These are phyloP conservation scores for Neopestalotiopsis sp. DNA, from an alignment of 2,329 filamentous ascomycete species.

Conservation along the genomic window DNA sequence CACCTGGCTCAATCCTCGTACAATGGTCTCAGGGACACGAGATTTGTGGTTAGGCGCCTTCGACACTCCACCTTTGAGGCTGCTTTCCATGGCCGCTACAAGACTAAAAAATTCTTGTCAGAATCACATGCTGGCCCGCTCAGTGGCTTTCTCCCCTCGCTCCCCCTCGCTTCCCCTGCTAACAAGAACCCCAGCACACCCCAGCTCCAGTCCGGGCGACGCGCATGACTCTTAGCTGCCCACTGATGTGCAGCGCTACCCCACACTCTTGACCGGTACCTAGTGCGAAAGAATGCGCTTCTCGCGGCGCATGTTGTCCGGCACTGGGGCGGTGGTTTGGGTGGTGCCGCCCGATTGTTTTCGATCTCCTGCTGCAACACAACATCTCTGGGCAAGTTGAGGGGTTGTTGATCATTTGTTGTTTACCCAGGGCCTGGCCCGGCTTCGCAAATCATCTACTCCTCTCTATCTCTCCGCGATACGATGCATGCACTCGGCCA, in stretches of 20 bases:
- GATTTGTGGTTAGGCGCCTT: background rate
- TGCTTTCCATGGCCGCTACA: background rate
- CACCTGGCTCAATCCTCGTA: background rate
- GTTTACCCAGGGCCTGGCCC: no score
- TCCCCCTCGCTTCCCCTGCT: background rate
- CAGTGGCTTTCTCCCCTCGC: background rate
- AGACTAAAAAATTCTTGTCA: background rate
- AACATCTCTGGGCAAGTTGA: background rate
- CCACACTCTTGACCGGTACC: slow-evolving; percentile 3
- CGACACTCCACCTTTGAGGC: background rate
- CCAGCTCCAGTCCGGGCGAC: background rate
- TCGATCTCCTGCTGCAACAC: background rate
- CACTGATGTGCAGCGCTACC: slow-evolving; percentile 12
- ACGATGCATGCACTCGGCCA: background rate
- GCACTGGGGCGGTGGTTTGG: background rate
- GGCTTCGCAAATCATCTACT: no score
- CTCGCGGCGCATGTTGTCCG: background rate
- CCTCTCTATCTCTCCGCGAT: background rate
- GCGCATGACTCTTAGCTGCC: slow-evolving; percentile 12
- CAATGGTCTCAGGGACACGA: background rate
- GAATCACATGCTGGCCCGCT: slow-evolving; percentile 3
- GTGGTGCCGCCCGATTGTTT: background rate
- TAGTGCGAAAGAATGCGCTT: background rate
- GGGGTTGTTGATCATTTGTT: no score
- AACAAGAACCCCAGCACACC: background rate